Base-by-base conservation (phyloP, 140 eudicot genomes). In the Flaveria floridana region DNA sequence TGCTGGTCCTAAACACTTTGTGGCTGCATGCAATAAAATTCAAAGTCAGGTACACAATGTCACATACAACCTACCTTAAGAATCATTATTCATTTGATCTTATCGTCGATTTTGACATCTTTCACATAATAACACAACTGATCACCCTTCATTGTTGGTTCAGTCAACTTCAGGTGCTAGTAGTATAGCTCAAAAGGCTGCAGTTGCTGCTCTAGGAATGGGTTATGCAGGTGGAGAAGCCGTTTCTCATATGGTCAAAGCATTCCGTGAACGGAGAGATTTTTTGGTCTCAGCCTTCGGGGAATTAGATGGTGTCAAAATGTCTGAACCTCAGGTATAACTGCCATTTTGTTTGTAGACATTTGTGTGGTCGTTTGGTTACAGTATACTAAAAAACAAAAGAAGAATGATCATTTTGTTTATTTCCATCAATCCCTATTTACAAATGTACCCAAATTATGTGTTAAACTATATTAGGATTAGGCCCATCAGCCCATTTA, bases 151-250 rank as follows among this genome's bases (percentile, higher is more conserved):
- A 71, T 47, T 77, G 68, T 74, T 70, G 21, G 25, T 44, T 25
- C 84, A 94, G 99, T 85, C 83, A 23, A 94, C 99, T 61, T 94
- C 99, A 53, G 99, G 99, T 72, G 99, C 99, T 6, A 82, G 99
- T 80, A 94, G 97, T 72, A 86, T 94, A 80, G 64, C 99, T 21
- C 99, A 94, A 34, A 94, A 94, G 71, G 99, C 99, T 42, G 99
- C 77, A 2, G 94, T 88, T 78, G 99, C 99, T 55, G 99, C 99
- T 80, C 82, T 94, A 80, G 99, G 90, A 73, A 71, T 94, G 80
- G 99, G 99, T 16, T 75, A 88, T 14, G 99, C 97, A 16, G 99
- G 97, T 77, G 99, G 99, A 15, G 99, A 88, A 78, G 94, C 91
- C 15, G 90, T 94, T 15, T 50, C 99, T 48, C 79, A 79, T 39